Evolutionary conservation across 2,329 filamentous ascomycete genomes (phyloP), one percentile per base, ranked within the genome.

Genomic region (Trichoderma polysporum): DNA sequence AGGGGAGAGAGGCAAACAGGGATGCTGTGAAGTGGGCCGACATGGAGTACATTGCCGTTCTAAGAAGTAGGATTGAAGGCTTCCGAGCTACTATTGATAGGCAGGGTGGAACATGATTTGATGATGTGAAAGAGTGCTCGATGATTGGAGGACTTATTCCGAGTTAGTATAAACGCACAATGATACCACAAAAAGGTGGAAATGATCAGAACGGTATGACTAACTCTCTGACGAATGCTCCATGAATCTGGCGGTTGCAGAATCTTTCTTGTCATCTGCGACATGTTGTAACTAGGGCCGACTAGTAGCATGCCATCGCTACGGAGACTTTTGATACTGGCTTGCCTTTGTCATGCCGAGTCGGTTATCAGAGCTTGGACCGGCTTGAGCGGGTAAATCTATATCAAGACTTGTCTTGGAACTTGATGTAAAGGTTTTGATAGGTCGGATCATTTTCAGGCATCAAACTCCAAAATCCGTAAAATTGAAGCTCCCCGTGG

Each of bases 381-480:
- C 4, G 41, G 22, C 3, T 45, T 19, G 8, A 45, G 6, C 10
- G 8, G 5, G 8, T 45, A 12, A 8, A 50, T 13, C 25, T 19
- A 50, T 29, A 15, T 25, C 22, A 25, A 50, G 8, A 6, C 8
- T 53, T 19, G n/a, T n/a, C n/a, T 33, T 19, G 13, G n/a, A n/a
- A n/a, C n/a, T n/a, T n/a, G n/a, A n/a, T n/a, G n/a, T n/a, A n/a
- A n/a, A n/a, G n/a, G n/a, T n/a, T n/a, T n/a, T n/a, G n/a, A n/a
- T n/a, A n/a, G n/a, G n/a, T n/a, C n/a, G n/a, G n/a, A n/a, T n/a
- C n/a, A n/a, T n/a, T n/a, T 4, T 12, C 49, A 13, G 3, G 31
- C 17, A 39, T 64, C 17, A 64, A 7, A 56, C 50, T 27, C 61
- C 61, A 25, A 64, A 35, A 19, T 56, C 61, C 37, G 41, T 31